These are phyloP conservation scores for Crithidia expoeki DNA, from an alignment of 208 protist species.

Conservation along the genomic window DNA sequence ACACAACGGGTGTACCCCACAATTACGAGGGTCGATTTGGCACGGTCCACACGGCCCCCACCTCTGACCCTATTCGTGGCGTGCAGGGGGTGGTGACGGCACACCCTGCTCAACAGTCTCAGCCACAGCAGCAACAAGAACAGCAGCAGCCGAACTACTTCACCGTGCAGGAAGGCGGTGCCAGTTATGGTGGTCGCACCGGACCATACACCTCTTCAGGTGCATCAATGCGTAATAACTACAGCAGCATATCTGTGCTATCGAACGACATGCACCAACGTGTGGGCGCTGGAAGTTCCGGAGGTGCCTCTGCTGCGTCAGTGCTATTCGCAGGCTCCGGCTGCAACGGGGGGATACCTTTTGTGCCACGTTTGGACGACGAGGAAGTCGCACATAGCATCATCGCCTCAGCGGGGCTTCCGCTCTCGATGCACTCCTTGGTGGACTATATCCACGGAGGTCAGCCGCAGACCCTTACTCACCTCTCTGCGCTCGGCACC, in stretches of 20 bases:
- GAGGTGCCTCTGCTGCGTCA: neutral
- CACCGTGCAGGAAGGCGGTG: constrained; percentile 31
- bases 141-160: constrained; percentile 19
- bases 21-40: constrained; percentile 21
- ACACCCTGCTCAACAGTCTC: constrained; percentile 1
- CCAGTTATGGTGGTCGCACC: neutral
- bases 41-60: constrained; percentile 8
- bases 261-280: neutral
- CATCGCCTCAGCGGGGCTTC: constrained; percentile 67
- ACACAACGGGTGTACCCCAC: neutral
- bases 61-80: constrained; percentile 2
- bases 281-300: neutral
- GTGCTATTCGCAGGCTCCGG: neutral
- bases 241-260: constrained; percentile 2
- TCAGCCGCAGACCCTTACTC: constrained; percentile 35
- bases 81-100: neutral
- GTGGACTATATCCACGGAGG: constrained; percentile 61
- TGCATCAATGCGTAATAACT: neutral
- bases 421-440: constrained; percentile 51
- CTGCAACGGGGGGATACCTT: neutral
- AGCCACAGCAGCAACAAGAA: constrained; percentile 15
- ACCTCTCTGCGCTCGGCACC: constrained; percentile 21
- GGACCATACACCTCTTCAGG: neutral
- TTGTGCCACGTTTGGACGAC: constrained; percentile 45
- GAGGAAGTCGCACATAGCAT: constrained; percentile 51